These are phyloP conservation scores for Lasiodiplodia sp. DNA, from an alignment of 2,329 filamentous ascomycete species.

Conservation along the genomic window DNA sequence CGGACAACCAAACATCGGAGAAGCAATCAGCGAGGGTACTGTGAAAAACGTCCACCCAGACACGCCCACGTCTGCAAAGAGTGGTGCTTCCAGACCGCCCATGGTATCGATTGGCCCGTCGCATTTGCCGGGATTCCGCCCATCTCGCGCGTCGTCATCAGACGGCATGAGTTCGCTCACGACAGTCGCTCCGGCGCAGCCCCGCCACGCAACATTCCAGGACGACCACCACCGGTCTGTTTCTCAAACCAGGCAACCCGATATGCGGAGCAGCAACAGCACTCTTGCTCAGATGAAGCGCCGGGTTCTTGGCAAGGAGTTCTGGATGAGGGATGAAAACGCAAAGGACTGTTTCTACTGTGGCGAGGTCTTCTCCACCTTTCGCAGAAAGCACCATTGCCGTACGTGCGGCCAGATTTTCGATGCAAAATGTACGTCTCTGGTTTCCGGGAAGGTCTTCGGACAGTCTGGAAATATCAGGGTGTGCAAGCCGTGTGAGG, in stretches of 20 bases:
- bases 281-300: constrained; percentile 71
- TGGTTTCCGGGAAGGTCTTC: constrained; percentile 87
- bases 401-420: constrained; percentile 97
- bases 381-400: constrained; percentile 95
- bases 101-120: constrained; percentile 54
- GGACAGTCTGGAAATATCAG: constrained; percentile 83
- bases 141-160: constrained; percentile 55
- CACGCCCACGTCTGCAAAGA: constrained; percentile 12
- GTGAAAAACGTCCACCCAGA: constrained; percentile 7
- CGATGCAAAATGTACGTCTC: constrained; percentile 91
- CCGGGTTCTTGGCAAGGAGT: constrained; percentile 90
- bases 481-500: constrained; percentile 91
- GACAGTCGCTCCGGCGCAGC: constrained; percentile 40
- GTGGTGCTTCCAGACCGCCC: constrained; percentile 45
- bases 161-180: constrained; percentile 51
- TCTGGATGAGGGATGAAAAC: constrained; percentile 99
- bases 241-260: constrained; percentile 40
- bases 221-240: constrained; percentile 38
- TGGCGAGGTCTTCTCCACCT: constrained; percentile 88
- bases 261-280: constrained; percentile 39
- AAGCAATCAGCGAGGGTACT: neutral
- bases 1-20: neutral
- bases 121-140: constrained; percentile 57
- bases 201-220: constrained; percentile 41
- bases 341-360: constrained; percentile 97